Conservation (phyloP, 1,139 yeast genomes). For the Meyerozyma guilliermondii region DNA sequence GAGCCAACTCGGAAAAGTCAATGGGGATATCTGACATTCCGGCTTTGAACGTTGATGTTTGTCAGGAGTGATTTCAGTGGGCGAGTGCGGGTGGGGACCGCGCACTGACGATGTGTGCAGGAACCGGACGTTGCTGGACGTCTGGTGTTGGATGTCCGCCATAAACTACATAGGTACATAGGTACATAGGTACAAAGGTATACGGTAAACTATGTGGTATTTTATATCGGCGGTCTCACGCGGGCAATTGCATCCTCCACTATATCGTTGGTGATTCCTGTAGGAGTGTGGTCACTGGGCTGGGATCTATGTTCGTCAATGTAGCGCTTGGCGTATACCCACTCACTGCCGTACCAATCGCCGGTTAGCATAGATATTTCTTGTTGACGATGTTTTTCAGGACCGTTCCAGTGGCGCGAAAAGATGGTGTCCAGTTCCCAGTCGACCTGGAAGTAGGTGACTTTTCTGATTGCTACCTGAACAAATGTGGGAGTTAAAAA, state of each 20-base stretch:
- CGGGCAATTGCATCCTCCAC: slow-evolving; percentile 34
- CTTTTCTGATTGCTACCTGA: slow-evolving; percentile 36
- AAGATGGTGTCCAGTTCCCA: slow-evolving; percentile 31
- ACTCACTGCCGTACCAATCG: slow-evolving; percentile 46
- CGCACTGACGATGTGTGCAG: slow-evolving; percentile 1
- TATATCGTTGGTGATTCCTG: slow-evolving; percentile 30
- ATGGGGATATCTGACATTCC: slow-evolving; percentile 72
- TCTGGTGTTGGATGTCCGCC: not conserved
- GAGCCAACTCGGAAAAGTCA: slow-evolving; percentile 92
- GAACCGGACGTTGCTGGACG: not conserved
- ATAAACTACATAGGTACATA: no score
- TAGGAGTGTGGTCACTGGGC: slow-evolving; percentile 21
- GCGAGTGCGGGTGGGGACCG: not conserved
- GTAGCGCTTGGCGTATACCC: slow-evolving; percentile 30
- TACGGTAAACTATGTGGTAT: not conserved
- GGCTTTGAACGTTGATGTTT: slow-evolving; percentile 3
- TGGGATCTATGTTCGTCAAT: slow-evolving; percentile 17
- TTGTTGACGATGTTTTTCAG: slow-evolving; percentile 15
- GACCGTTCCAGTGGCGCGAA: slow-evolving; percentile 6
- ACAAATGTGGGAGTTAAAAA: slow-evolving; percentile 38
- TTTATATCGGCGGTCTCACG: slow-evolving; percentile 37
- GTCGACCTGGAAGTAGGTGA: slow-evolving; percentile 45
- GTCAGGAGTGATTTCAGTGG: slow-evolving; percentile 2
- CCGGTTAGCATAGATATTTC: slow-evolving; percentile 37
- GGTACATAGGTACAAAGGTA: not conserved